Conservation (phyloP, 2,329 filamentous ascomycete species). For the Aspergillus tubingensis region DNA sequence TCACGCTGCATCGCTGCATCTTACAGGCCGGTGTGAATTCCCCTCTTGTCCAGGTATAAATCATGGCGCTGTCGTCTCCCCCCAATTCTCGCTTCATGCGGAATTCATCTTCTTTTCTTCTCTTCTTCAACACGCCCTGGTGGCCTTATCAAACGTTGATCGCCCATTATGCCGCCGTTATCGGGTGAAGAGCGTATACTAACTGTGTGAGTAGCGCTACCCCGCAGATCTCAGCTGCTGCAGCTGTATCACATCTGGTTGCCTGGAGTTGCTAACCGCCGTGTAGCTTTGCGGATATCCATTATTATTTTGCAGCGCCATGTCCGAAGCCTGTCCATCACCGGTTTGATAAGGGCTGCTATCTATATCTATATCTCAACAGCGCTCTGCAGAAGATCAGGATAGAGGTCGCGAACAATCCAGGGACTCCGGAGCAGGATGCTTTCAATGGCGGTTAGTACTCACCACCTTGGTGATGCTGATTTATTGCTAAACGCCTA, state of each 20-base stretch:
- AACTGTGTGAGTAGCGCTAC: constrained; percentile 46
- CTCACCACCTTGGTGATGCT: not conserved
- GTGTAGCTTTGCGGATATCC: constrained; percentile 62
- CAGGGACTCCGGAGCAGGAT: constrained; percentile 64
- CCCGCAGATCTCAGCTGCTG: constrained; percentile 16
- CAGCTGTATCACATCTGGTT: not conserved
- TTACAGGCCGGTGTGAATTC: constrained; percentile 16
- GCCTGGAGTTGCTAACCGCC: constrained; percentile 11
- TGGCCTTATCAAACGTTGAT: constrained; percentile 9
- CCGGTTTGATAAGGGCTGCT: constrained; percentile 65
- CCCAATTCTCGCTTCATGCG: constrained; percentile 5
- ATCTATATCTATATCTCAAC: constrained; percentile 66
- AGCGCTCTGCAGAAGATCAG: constrained; percentile 55
- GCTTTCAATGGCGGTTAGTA: constrained; percentile 62
- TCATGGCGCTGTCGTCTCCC: constrained; percentile 8
- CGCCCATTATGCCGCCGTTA: constrained; percentile 46
- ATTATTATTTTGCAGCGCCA: constrained; percentile 64
- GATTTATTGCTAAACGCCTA: not conserved
- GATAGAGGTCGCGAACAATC: constrained; percentile 65
- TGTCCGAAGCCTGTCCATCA: constrained; percentile 58
- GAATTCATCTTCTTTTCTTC: constrained; percentile 5
- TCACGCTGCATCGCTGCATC: constrained; percentile 17
- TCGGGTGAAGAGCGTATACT: constrained; percentile 50
- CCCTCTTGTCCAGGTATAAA: constrained; percentile 12
- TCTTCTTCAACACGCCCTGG: constrained; percentile 4